These are phyloP conservation scores for Uronychia setigera DNA, from an alignment of 73 alveolate species.

Conservation along the genomic window DNA sequence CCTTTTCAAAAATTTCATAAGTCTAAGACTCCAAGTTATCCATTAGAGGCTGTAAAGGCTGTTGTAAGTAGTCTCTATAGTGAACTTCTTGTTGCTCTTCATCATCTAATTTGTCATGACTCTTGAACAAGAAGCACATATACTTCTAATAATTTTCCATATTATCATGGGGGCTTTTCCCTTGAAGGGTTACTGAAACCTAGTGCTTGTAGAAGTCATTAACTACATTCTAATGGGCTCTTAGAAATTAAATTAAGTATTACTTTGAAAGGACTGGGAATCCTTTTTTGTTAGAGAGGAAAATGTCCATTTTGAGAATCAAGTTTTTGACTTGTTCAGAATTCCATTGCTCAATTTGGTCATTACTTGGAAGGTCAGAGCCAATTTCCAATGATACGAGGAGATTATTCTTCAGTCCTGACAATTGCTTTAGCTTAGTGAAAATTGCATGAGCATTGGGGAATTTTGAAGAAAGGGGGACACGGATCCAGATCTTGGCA, in stretches of 20 bases:
- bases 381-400: constrained; percentile 27
- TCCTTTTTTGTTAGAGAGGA: constrained; percentile 72
- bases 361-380: constrained; percentile 38
- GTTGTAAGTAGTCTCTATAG: constrained; percentile 84
- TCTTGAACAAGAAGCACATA: constrained; percentile 58
- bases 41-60: constrained; percentile 94
- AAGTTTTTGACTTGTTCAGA: constrained; percentile 58
- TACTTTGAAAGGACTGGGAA: constrained; percentile 77
- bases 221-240: constrained; percentile 67
- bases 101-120: constrained; percentile 50
- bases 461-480: constrained; percentile 9
- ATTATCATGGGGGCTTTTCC: constrained; percentile 54
- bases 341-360: constrained; percentile 33
- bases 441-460: constrained; percentile 8
- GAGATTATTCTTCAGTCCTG: constrained; percentile 24
- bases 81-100: constrained; percentile 61
- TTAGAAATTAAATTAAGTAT: no score
- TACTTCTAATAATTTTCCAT: constrained; percentile 53
- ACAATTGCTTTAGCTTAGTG: constrained; percentile 33
- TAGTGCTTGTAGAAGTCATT: constrained; percentile 62
- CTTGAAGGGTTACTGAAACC: constrained; percentile 57
- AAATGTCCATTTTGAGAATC: constrained; percentile 43
- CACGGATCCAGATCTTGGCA: neutral
- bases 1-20: constrained; percentile 88
- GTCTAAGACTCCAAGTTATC: constrained; percentile 83